Evolutionary conservation across 106 monocot genomes (phyloP).

Genomic region (Chionographis japonica): DNA sequence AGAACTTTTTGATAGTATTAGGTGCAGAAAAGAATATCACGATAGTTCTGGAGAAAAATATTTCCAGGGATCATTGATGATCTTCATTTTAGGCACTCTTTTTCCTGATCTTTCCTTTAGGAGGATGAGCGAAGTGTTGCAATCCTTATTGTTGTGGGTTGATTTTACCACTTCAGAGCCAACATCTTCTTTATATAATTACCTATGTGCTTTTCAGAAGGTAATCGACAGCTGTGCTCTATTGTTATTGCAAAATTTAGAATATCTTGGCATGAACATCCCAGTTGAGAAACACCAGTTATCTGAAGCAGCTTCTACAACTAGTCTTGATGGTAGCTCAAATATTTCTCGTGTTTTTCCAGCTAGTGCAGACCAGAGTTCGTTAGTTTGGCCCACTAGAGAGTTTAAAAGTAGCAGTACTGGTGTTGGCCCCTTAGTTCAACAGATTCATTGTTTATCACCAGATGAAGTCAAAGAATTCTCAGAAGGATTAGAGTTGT

Average conservation of each 20-base stretch:
- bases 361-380: not conserved
- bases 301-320: not conserved
- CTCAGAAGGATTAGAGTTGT: conserved; percentile 28
- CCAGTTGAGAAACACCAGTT: conserved; percentile 10
- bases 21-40: conserved; percentile 20
- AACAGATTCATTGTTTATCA: conserved; percentile 16
- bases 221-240: conserved; percentile 51
- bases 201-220: conserved; percentile 65
- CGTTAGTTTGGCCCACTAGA: not conserved
- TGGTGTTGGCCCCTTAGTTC: conserved; percentile 2
- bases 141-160: conserved; percentile 46
- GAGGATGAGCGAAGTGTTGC: conserved; percentile 57
- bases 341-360: conserved; percentile 4
- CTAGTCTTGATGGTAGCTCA: conserved; percentile 15
- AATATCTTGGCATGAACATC: conserved; percentile 33
- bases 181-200: conserved; percentile 51
- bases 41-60: conserved; percentile 21
- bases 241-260: conserved; percentile 37
- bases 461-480: conserved; percentile 43
- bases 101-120: conserved; percentile 63
- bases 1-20: conserved; percentile 61
- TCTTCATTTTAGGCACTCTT: conserved; percentile 68
- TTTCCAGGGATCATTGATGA: conserved; percentile 50
- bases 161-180: conserved; percentile 60
- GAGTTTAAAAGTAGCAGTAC: conserved; percentile 1